Evolutionary conservation across 805 yeast species (phyloP), one percentile per base, ranked within the genome.

Genomic region (Metschnikowia corniflorae): DNA sequence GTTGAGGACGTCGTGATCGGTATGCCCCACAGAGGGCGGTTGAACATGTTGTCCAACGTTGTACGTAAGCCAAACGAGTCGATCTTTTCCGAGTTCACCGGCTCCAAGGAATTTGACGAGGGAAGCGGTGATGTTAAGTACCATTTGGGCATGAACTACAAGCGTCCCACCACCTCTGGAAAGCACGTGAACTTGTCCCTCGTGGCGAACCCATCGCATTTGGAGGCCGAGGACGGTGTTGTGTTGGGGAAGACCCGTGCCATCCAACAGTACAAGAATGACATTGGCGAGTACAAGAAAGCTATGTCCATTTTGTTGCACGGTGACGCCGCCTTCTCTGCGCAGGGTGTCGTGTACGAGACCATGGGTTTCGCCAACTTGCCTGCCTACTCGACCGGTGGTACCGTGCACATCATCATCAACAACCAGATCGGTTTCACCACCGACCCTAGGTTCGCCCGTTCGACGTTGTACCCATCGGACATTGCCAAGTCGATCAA

Each of bases 1-100:
- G 82, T 91, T 35, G 96, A 89, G 68, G 97, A 91, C 62, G 81
- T 93, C 44, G 94, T 91, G 55, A 83, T 93, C 54, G 99, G 99
- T 72, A 93, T 93, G 97, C 97, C 99, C 36, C 99, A 93, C 70
- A 86, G 99, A 77, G 99, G 99, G 70, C 82, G 99, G 73, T 75
- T 93, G 57, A 93, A 93, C 67, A 89, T 93, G 82, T 78, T 93
- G 67, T 87, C 97, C 43, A 93, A 93, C 71, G 97, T 93, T 55
- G 97, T 93, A 33, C 85, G 98, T 71, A 93, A 93, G 66, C 97
- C 98, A 55, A 89, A 93, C 63, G 97, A 91, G 72, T 88, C 96
- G 33, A 93, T 93, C 60, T 91, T 93, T 67, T 81, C 94, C 35
- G 98, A 93, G 73, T 93, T 93, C 63, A 76, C 88, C 37, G 98